Evolutionary conservation across 2,329 filamentous ascomycete species (phyloP).

Genomic region (Aspergillus melleus): DNA sequence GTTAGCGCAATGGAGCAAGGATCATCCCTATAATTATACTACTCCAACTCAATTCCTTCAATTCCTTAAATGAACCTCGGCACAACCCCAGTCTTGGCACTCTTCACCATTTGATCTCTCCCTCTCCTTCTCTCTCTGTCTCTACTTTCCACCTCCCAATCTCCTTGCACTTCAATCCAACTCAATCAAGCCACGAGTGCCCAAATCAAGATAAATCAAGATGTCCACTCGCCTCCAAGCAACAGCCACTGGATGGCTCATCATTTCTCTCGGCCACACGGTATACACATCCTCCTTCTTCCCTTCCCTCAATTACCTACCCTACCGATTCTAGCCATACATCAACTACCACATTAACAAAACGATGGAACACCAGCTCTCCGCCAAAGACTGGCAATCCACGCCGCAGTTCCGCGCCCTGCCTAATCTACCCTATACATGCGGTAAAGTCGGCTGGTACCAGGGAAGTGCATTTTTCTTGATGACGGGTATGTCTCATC

Average conservation of each 20-base stretch:
- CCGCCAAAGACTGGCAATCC: conserved; percentile 20
- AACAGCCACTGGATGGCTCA: conserved; percentile 17
- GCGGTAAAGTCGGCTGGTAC: conserved; percentile 27
- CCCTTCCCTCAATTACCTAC: background rate
- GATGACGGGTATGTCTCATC: conserved; percentile 22
- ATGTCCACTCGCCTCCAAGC: conserved; percentile 16
- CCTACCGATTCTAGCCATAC: background rate
- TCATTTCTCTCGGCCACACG: conserved; percentile 20
- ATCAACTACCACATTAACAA: background rate
- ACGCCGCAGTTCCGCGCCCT: conserved; percentile 20
- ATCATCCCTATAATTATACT: too few species aligned
- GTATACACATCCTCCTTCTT: conserved; percentile 2
- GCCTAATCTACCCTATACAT: conserved; percentile 23
- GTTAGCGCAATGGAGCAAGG: too few species aligned
- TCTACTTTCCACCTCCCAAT: background rate
- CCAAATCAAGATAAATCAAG: background rate
- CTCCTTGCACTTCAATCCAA: background rate
- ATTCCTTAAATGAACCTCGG: background rate
- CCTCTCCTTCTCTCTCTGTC: background rate
- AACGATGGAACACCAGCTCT: background rate
- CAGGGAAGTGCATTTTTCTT: conserved; percentile 26
- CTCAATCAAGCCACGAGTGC: background rate
- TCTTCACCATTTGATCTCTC: background rate
- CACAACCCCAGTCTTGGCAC: background rate
- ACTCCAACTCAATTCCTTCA: too few species aligned